These are phyloP conservation scores for Sporisorium sorghi DNA, from an alignment of 1,284 basidiomycete genomes.

Conservation along the genomic window DNA sequence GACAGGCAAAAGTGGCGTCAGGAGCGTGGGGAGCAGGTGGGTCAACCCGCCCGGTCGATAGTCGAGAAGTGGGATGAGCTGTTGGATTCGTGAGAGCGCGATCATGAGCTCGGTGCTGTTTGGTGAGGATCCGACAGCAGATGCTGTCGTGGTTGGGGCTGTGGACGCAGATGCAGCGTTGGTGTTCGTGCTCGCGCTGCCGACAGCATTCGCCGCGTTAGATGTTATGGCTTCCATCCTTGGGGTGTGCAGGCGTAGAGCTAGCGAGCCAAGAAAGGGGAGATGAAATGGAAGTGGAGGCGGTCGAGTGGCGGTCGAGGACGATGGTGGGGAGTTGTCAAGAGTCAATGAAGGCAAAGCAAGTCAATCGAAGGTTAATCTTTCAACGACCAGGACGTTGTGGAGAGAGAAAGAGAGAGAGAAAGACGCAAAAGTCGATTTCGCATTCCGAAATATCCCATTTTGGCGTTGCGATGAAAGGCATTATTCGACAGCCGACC, in stretches of 20 bases:
- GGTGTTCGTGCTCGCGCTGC: background rate
- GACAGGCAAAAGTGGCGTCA: slow-evolving; percentile 26
- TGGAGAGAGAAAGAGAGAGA: slow-evolving; percentile 8
- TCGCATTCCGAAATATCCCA: slow-evolving; percentile 6
- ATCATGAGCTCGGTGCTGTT: slow-evolving; percentile 51
- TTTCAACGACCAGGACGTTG: background rate
- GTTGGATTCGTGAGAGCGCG: slow-evolving; percentile 45
- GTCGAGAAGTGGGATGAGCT: slow-evolving; percentile 47
- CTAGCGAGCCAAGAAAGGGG: background rate
- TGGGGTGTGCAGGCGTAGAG: no score
- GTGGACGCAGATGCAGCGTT: background rate
- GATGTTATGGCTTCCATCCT: slow-evolving; percentile 3
- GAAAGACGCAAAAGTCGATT: background rate
- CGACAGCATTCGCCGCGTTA: background rate
- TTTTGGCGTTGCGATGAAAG: background rate
- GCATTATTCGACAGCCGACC: slow-evolving; percentile 7
- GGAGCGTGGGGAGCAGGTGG: slow-evolving; percentile 27
- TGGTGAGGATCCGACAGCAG: background rate
- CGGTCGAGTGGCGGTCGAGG: background rate
- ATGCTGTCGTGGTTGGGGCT: slow-evolving; percentile 14
- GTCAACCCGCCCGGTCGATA: slow-evolving; percentile 39
- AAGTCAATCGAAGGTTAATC: background rate
- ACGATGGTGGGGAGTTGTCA: slow-evolving; percentile 2
- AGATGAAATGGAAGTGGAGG: slow-evolving; percentile 3
- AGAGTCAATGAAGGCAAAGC: background rate